These are phyloP conservation scores for Xerophyta viscosa DNA, from an alignment of 106 monocot genomes.

Conservation along the genomic window DNA sequence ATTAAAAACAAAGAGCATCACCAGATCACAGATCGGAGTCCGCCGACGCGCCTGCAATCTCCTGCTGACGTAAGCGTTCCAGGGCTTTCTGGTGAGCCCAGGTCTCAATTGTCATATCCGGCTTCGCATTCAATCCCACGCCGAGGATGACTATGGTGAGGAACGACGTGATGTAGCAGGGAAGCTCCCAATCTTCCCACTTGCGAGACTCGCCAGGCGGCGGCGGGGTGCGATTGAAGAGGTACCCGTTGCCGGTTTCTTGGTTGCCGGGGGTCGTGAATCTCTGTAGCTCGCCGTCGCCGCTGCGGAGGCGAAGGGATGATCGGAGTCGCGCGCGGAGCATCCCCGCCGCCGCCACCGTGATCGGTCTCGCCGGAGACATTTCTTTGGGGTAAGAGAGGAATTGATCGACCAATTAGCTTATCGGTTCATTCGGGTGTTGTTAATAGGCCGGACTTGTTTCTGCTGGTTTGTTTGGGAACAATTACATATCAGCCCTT, in stretches of 20 bases:
- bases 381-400: too few relatives aligned
- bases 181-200: conserved; percentile 98
- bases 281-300: conserved; percentile 44
- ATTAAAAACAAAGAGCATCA: too few relatives aligned
- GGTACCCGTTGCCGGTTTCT: conserved; percentile 59
- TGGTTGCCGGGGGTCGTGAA: conserved; percentile 46
- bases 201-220: conserved; percentile 66
- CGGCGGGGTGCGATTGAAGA: conserved; percentile 65
- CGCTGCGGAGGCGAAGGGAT: conserved; percentile 33
- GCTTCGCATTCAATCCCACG: conserved; percentile 91
- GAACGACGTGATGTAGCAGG: conserved; percentile 91
- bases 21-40: too few relatives aligned
- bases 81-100: conserved; percentile 98
- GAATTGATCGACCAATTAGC: too few relatives aligned
- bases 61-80: conserved; percentile 63
- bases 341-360: conserved; percentile 53
- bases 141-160: conserved; percentile 93
- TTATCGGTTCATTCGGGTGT: too few relatives aligned
- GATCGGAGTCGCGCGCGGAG: conserved; percentile 42
- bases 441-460: too few relatives aligned
- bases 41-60: conserved; percentile 18
- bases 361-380: conserved; percentile 10
- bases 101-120: conserved; percentile 90
- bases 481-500: too few relatives aligned
- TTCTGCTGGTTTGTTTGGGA: too few relatives aligned